Evolutionary conservation across 2,329 filamentous ascomycete species (phyloP).

Genomic region (Neofusicoccum ribis): DNA sequence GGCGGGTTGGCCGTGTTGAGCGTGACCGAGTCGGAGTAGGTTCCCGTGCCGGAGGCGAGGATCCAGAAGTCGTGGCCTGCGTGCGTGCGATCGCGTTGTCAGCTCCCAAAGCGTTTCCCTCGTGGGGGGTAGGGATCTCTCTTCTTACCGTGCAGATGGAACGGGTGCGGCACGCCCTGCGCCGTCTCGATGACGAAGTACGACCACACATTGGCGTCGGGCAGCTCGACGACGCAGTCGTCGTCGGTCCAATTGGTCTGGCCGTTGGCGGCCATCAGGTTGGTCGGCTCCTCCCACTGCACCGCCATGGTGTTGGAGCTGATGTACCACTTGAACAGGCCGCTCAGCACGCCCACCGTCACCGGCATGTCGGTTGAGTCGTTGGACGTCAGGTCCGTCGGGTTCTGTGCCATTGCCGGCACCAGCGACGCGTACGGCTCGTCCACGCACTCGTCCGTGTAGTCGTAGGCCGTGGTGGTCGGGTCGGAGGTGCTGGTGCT

Average conservation of each 20-base stretch:
- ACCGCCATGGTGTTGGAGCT: conserved; percentile 50
- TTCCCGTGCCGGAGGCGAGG: conserved; percentile 37
- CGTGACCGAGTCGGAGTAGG: conserved; percentile 22
- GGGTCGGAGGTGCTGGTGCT: conserved; percentile 37
- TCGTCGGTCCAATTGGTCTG: conserved; percentile 23
- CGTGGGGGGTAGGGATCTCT: background rate
- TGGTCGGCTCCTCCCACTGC: conserved; percentile 51
- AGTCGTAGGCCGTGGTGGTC: conserved; percentile 31
- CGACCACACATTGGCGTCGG: conserved; percentile 24
- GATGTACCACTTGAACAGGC: conserved; percentile 34
- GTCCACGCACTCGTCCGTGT: conserved; percentile 40
- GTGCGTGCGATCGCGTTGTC: too few relatives aligned
- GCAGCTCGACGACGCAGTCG: conserved; percentile 26
- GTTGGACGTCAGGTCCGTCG: background rate
- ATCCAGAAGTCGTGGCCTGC: conserved; percentile 57
- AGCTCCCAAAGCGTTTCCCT: background rate
- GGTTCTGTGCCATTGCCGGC: conserved; percentile 39
- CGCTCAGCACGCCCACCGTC: conserved; percentile 25
- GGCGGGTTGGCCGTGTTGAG: conserved; percentile 35
- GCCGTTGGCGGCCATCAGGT: conserved; percentile 35
- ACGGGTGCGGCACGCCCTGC: conserved; percentile 28
- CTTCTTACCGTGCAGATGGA: conserved; percentile 27
- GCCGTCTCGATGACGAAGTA: conserved; percentile 28
- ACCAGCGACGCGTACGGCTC: conserved; percentile 35
- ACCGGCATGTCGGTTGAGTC: conserved; percentile 30